Base-by-base conservation (phyloP, 768 basidiomycete genomes). In the Leccinum aurantiacum region DNA sequence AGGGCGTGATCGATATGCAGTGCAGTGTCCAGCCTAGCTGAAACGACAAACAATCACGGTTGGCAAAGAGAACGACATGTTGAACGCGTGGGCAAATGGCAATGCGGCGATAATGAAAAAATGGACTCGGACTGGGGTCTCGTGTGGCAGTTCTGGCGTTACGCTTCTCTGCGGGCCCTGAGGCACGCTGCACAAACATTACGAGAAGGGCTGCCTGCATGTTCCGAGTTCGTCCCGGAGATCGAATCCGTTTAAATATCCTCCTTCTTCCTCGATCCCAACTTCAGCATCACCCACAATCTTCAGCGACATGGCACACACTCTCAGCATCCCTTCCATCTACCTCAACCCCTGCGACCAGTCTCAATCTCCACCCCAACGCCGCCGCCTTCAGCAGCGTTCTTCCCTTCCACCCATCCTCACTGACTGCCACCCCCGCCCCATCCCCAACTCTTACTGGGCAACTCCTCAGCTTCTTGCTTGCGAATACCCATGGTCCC, bases 371-470 rank as follows among this genome's bases (percentile, higher is more conserved):
- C 41, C n/a, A 44, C 41, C 41, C 2, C 14, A 15, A 25, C 24
- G 22, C 7, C 48, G 48, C 8, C 35, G 13, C 14, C 61, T 61
- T 5, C 64, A 60, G 4, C 68, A 67, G 5, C 67, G 64, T 38
- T 61, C 69, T 1, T 70, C 68, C 0, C 63, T 68, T 0, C 55
- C 69, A 0, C 64, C 59, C 56, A 53, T 67, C 52, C 15, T 38
- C 62, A 61, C 65, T 0, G 54, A 61, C 47, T 44, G 41, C 19
- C 63, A 54, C n/a, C 69, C 75, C 0, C 84, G 87, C 1, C 90
- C 90, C 29, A 85, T 91, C 68, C 88, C 88, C n/a, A 92, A 92
- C 74, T 89, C 87, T 0, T 91, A 91, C 76, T 92, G 90, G 90
- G 90, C 89, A 0, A 90, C 89, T 0, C 80, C 85, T 0, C 74